phyloP scores from a whole-genome alignment of 345 rosid genomes.

The Populus pruinosa region DNA sequence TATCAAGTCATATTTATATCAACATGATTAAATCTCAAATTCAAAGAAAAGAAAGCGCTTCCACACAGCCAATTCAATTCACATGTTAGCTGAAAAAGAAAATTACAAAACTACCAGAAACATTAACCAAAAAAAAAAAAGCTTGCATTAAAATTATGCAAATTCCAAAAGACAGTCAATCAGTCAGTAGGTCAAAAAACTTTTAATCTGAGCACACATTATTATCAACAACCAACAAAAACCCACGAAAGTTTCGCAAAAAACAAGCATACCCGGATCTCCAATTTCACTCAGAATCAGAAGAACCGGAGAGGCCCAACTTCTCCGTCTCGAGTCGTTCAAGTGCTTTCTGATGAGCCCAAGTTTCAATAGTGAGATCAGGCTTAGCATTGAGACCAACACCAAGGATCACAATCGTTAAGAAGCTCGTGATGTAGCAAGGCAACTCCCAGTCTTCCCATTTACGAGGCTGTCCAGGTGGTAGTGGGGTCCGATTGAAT shows the following conservation, averaged over 20 bases:
- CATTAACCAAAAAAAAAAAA: neutral
- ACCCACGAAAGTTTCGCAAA: neutral
- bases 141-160: neutral
- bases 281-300: conserved; percentile 17
- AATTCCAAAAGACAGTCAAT: neutral
- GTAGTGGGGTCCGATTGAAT: conserved; percentile 67
- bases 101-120: neutral
- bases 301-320: conserved; percentile 12
- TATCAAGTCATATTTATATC: neutral
- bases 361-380: conserved; percentile 96
- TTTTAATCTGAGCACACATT: conserved; percentile 7
- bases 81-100: neutral
- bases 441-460: conserved; percentile 99
- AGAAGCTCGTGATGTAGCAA: conserved; percentile 95
- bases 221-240: neutral
- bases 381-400: conserved; percentile 98
- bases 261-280: neutral
- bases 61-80: neutral
- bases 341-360: conserved; percentile 97
- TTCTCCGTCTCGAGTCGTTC: conserved; percentile 80
- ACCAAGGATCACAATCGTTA: conserved; percentile 89
- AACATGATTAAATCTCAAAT: neutral
- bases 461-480: conserved; percentile 79
- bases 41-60: neutral
- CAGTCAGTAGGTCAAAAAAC: conserved; percentile 6